Evolutionary conservation across 106 monocot species (phyloP), one percentile per base, ranked within the genome.

Genomic region (Narthecium ossifragum): DNA sequence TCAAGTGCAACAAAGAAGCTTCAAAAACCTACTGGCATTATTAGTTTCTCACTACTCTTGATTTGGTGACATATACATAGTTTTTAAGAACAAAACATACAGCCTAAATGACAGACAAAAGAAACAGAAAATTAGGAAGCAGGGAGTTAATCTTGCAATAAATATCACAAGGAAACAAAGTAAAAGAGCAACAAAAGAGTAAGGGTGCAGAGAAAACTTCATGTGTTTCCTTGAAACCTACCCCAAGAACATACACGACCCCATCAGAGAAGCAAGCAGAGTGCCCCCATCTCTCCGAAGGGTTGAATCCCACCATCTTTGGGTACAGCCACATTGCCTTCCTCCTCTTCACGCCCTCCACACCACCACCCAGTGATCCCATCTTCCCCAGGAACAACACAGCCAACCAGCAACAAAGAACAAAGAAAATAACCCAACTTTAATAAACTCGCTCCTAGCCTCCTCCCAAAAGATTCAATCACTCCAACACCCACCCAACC

Each of bases 271-370:
- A 79, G 73, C 88, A 93, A 57, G 92, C 88, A 9, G 92, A 93
- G 68, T 93, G 92, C 26, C 92, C 92, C 92, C 92, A 93, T 69
- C 92, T 88, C 81, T 93, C 92, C 27, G 92, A 68, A 10, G 92
- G 92, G 57, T 82, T 85, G 59, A 88, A 88, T 7, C 88, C 88
- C 47, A 54, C 8, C 48, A 77, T 77, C 61, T 85, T 93, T 14
- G 92, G 92, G 68, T 93, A 88, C 27, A 93, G 71, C 92, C 92
- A 93, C 88, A 93, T 93, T 73, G 92, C 81, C 76, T 85, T 93
- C 71, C 81, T 85, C 76, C 65, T 74, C 67, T 51, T 76, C 64
- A 46, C 71, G 25, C 9, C 71, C 51, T 76, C 75, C 64, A 31
- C 60, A 8, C n/a, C n/a, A n/a, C n/a, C n/a, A n/a, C 88, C 70